Base-by-base conservation (phyloP, 2,329 filamentous ascomycete genomes). In the Pseudofabraea citricarpa region DNA sequence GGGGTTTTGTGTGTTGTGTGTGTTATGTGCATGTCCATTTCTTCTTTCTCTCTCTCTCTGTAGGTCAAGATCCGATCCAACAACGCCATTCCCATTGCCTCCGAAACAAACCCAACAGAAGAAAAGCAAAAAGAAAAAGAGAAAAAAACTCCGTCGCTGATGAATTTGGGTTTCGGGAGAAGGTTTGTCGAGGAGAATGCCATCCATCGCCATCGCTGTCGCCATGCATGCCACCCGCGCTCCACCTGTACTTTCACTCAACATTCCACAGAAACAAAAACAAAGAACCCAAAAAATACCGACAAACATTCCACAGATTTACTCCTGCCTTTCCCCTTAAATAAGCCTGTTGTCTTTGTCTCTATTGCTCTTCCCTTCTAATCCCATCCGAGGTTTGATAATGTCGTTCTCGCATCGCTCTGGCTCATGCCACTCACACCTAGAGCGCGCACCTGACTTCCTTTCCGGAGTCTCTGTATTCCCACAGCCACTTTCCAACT, bases 401-500 rank as follows among this genome's bases (percentile, higher is more conserved):
- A 63, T 22, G 74, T 72, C 15, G 61, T 68, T 52, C 71, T 71
- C 9, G 76, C 72, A 54, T 85, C 81, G 13, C 66, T 55, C 9
- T 67, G 63, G 37, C 71, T 66, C 67, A 85, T 74, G 35, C 72
- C 70, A 44, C 74, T 71, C 23, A 85, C 72, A 5, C 76, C 77
- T 36, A 85, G 65, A 45, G 77, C 73, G 41, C 78, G 69, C 23
- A 75, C 76, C 59, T 82, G 79, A 3, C 74, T 75, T 5, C 81
- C 81, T 42, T 73, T 72, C 41, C 79, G 67, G 54, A 86, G 62
- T 35, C 75, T 71, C 59, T 82, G 77, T 53, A 86, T 58, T 2
- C 78, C 81, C 26, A 76, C 67, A 1, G 78, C 71, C 19, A 86
- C 67, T 71, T 86, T 86, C 82, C 82, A 85, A 21, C 73, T 74